phyloP scores from a whole-genome alignment of 2,329 filamentous ascomycete species.

The Xylariaceae sp. region DNA sequence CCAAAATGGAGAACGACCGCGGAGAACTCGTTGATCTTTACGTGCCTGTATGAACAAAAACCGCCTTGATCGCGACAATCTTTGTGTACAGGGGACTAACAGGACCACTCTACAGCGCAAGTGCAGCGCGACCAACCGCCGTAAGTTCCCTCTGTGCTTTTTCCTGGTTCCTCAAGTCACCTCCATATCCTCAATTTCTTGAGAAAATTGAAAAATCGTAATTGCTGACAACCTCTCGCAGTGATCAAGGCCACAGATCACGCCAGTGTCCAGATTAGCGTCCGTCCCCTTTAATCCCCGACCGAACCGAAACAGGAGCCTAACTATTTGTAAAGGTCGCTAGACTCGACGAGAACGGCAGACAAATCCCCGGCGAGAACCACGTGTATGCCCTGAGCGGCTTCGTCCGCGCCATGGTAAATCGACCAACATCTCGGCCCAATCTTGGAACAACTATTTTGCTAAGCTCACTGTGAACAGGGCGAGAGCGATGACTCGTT shows the following conservation, averaged over 20 bases:
- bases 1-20: slow-evolving; percentile 97
- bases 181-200: too few relatives aligned
- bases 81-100: slow-evolving; percentile 5
- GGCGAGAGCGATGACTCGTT: slow-evolving; percentile 96
- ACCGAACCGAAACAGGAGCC: background rate
- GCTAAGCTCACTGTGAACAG: slow-evolving; percentile 4
- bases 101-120: slow-evolving; percentile 62
- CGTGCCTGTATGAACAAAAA: slow-evolving; percentile 38
- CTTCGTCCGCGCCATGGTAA: slow-evolving; percentile 82
- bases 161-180: background rate
- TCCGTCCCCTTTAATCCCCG: slow-evolving; percentile 5
- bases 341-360: slow-evolving; percentile 99
- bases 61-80: background rate
- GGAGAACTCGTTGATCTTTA: slow-evolving; percentile 99
- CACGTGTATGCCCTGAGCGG: slow-evolving; percentile 70
- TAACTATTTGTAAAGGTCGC: slow-evolving; percentile 47
- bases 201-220: too few relatives aligned
- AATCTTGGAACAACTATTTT: too few relatives aligned
- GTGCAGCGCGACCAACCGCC: slow-evolving; percentile 52
- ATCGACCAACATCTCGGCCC: background rate
- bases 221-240: slow-evolving; percentile 6
- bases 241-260: slow-evolving; percentile 99
- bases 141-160: slow-evolving; percentile 7
- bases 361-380: slow-evolving; percentile 58
- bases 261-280: slow-evolving; percentile 71